Evolutionary conservation across 441 rosid species (phyloP), one percentile per base, ranked within the genome.

Genomic region (Gossypium aridum): DNA sequence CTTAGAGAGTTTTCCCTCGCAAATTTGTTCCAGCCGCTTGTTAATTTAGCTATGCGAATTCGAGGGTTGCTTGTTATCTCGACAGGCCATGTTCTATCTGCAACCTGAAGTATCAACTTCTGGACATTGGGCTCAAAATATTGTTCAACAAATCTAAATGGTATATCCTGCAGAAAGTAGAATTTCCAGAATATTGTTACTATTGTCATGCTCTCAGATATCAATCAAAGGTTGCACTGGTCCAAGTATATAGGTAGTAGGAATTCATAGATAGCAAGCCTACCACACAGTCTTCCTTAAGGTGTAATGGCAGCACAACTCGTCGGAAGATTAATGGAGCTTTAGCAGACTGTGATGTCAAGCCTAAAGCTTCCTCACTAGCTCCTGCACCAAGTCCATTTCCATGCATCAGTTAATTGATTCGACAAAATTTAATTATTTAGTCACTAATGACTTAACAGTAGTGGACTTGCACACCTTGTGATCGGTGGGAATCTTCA

Each of bases 41-140:
- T 72, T 7, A 83, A 68, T 12, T 2, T 20, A 12, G 59, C 20
- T 20, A 1, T 0, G 25, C 28, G 10, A 13, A 3, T 2, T 34
- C 16, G 59, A 0, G 25, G 9, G 73, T 70, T 2, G 16, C 12
- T 13, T 7, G n/a, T 3, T 12, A 76, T 49, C 45, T 51, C 59
- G 70, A 80, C 75, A 0, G 78, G 59, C 79, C 83, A 70, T 1
- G 19, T 19, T 59, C 67, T 77, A 60, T 68, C 74, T 9, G 5
- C 70, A 54, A 76, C 70, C 49, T 71, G 69, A 55, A 74, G 74
- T 71, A 17, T 51, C 6, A 60, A 37, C 43, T 2, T 23, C 60
- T 19, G 12, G 3, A 23, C 45, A 37, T 26, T 16, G n/a, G 49
- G 23, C 39, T 55, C 70, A 0, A 31, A 43, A 37, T 54, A n/a